Evolutionary conservation across 164 flowering plant species (phyloP), one percentile per base, ranked within the genome.

Genomic region (Cinnamomum chago): DNA sequence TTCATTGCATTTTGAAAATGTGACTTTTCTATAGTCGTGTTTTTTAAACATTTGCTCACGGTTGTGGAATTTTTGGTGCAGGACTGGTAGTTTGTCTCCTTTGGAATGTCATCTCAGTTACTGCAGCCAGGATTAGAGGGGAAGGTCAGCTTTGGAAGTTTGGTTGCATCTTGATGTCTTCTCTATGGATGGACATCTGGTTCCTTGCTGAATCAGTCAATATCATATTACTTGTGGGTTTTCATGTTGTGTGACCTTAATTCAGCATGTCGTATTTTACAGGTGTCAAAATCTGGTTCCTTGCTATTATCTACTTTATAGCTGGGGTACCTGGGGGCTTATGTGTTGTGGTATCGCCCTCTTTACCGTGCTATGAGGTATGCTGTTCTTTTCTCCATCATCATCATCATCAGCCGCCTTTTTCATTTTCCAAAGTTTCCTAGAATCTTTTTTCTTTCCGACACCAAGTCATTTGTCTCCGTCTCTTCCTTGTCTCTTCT

Each of bases 281-380:
- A 96, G 98, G 90, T 71, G 90, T 87, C 35, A 92, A 76, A 77
- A 96, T 91, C 69, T 94, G 98, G 98, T 85, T 96, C 82, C 95
- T 96, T 73, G 87, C 99, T n/a, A 75, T 92, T 65, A 94, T 96
- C 79, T 96, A 96, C 86, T 92, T 94, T 76, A 86, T 96, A 86
- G 25, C 97, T 0, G 98, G 97, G 58, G 94, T 90, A 78, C 99
- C 99, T 17, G 92, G 94, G 78, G 95, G 83, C n/a, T 40, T 96
- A 94, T 82, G 90, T 92, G 22, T 69, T 92, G 83, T 96, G 99
- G 99, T 96, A 96, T 73, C 97, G 97, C 11, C 99, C 99, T 30
- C 93, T 96, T 68, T 96, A 96, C 82, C 91, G 96, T 73, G 99
- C 97, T 35, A 90, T 89, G 82, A 94, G 99, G 99, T 94, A 89